Evolutionary conservation across 257 asterid genomes (phyloP).

Genomic region (Solanum appendiculatum): DNA sequence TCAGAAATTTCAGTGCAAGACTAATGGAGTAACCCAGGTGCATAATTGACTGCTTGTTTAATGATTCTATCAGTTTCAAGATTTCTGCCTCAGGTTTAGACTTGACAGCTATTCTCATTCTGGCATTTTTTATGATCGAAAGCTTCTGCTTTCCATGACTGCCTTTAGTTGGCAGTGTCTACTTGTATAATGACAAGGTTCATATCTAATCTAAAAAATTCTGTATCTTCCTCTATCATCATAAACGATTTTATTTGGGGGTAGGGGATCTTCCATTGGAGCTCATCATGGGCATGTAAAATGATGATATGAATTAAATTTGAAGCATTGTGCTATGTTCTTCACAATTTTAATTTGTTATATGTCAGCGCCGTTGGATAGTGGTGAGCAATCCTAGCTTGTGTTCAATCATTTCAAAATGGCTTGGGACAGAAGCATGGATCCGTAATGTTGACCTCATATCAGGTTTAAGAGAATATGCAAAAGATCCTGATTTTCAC

Average conservation of each 20-base stretch:
- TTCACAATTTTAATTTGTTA: background rate
- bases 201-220: background rate
- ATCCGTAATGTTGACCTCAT: conserved; percentile 35
- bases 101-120: background rate
- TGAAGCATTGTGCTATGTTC: background rate
- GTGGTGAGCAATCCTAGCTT: conserved; percentile 51
- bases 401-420: conserved; percentile 38
- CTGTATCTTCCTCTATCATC: background rate
- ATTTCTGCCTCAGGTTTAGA: background rate
- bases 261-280: background rate
- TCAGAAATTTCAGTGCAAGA: conserved; percentile 36
- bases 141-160: background rate
- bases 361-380: conserved; percentile 42
- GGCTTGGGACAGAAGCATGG: conserved; percentile 53
- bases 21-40: conserved; percentile 50
- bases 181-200: background rate
- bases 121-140: background rate
- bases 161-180: background rate
- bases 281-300: background rate
- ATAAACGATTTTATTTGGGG: background rate
- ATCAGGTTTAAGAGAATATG: conserved; percentile 35
- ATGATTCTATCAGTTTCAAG: background rate
- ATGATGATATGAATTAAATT: background rate
- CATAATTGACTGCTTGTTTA: background rate
- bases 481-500: conserved; percentile 28